These are phyloP conservation scores for Ustilago crameri DNA, from an alignment of 1,284 basidiomycete genomes.

Conservation along the genomic window DNA sequence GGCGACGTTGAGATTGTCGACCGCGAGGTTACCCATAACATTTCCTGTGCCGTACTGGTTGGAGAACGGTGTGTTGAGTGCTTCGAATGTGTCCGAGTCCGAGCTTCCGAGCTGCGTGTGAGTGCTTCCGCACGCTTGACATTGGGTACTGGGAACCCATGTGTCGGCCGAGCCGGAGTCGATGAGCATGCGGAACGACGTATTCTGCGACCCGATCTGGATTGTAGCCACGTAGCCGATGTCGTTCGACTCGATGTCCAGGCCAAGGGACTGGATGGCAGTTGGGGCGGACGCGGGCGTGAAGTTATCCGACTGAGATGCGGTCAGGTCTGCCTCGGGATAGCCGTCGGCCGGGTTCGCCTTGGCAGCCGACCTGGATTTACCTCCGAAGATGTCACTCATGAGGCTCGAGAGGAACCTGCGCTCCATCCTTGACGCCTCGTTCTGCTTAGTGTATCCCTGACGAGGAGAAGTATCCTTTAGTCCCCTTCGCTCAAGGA, in stretches of 20 bases:
- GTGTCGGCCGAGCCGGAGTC: conserved; percentile 87
- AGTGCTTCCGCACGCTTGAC: conserved; percentile 42
- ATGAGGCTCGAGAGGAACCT: conserved; percentile 30
- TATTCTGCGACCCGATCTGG: conserved; percentile 81
- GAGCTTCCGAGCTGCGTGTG: conserved; percentile 77
- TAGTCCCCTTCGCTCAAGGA: conserved; percentile 22
- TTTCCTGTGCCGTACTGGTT: conserved; percentile 80
- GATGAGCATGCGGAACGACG: conserved; percentile 76
- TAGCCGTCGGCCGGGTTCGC: conserved; percentile 26
- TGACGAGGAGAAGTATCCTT: conserved; percentile 26
- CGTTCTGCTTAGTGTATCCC: conserved; percentile 30
- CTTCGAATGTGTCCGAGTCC: conserved; percentile 77
- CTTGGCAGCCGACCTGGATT: conserved; percentile 16
- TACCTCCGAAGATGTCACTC: conserved; percentile 35
- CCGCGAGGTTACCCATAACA: conserved; percentile 76
- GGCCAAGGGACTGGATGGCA: conserved; percentile 75
- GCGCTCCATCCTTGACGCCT: conserved; percentile 23
- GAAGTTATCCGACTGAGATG: conserved; percentile 39
- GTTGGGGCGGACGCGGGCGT: conserved; percentile 68
- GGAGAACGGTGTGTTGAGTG: conserved; percentile 73
- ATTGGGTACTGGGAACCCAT: conserved; percentile 71
- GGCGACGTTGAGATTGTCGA: conserved; percentile 78
- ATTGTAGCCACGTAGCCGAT: conserved; percentile 78
- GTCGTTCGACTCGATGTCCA: conserved; percentile 77
- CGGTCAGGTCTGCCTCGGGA: conserved; percentile 21